Evolutionary conservation across 805 yeast genomes (phyloP).

Genomic region (Kluyveromyces siamensis): DNA sequence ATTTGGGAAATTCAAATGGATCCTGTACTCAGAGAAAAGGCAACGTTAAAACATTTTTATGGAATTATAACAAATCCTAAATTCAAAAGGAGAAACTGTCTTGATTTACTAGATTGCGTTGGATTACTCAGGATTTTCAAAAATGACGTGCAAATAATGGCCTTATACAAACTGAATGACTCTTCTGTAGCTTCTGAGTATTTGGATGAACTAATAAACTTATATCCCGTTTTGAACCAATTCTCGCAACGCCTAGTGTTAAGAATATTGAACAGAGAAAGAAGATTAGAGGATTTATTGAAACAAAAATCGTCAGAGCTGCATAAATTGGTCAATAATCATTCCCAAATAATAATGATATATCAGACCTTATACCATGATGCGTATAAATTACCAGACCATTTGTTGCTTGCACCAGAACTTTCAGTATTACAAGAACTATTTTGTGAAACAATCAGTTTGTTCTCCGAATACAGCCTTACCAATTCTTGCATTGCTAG

Average conservation of each 20-base stretch:
- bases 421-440: slow-evolving; percentile 14
- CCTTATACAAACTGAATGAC: neutral
- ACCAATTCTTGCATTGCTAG: neutral
- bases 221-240: neutral
- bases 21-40: neutral
- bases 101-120: slow-evolving; percentile 1
- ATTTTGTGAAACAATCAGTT: slow-evolving; percentile 14
- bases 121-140: neutral
- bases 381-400: slow-evolving; percentile 13
- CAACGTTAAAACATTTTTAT: slow-evolving; percentile 2
- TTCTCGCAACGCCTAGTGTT: neutral
- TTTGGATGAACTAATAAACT: neutral
- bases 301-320: neutral
- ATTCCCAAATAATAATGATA: slow-evolving; percentile 9
- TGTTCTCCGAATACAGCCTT: slow-evolving; percentile 8
- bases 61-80: neutral
- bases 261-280: slow-evolving; percentile 1
- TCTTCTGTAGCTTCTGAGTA: neutral
- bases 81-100: neutral
- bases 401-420: neutral
- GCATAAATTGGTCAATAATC: neutral
- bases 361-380: slow-evolving; percentile 23
- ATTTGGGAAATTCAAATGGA: slow-evolving; percentile 3
- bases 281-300: neutral
- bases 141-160: neutral